Evolutionary conservation across 1,284 basidiomycete species (phyloP).

Genomic region (Sanghuangporus baumii): DNA sequence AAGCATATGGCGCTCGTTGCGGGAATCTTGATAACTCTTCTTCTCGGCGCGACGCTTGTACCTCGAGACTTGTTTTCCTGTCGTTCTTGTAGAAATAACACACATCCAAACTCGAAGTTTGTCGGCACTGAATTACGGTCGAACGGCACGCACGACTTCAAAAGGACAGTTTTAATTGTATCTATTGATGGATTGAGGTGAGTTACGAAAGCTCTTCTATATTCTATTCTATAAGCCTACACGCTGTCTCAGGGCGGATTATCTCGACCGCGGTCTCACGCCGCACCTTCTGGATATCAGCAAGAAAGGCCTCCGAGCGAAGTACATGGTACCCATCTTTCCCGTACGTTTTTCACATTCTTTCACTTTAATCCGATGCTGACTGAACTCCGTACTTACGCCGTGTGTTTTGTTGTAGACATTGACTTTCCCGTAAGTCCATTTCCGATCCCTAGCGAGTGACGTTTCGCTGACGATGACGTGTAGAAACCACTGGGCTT

Average conservation of each 20-base stretch:
- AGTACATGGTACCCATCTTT: conserved; percentile 81
- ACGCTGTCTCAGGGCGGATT: conserved; percentile 57
- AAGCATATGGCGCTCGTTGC: conserved; percentile 7
- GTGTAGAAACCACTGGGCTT: conserved; percentile 76
- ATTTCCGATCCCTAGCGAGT: not conserved
- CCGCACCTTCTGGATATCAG: conserved; percentile 76
- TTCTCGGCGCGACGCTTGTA: conserved; percentile 13
- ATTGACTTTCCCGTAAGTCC: conserved; percentile 79
- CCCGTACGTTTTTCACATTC: conserved; percentile 49
- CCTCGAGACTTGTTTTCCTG: not conserved
- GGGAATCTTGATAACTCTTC: conserved; percentile 1
- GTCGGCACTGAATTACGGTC: conserved; percentile 27
- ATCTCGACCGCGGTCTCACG: conserved; percentile 76
- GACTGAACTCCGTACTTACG: not conserved
- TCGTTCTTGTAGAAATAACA: not conserved
- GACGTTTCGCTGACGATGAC: not conserved
- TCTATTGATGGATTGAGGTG: conserved; percentile 84
- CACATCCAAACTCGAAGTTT: conserved; percentile 16
- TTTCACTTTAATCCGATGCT: not conserved
- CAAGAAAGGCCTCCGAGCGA: conserved; percentile 75
- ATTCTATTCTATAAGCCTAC: conserved; percentile 1
- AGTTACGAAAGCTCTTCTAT: conserved; percentile 21
- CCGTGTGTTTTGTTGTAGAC: conserved; percentile 41
- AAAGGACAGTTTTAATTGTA: conserved; percentile 75
- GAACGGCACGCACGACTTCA: conserved; percentile 76